phyloP scores from a whole-genome alignment of 306 rosid species.

The Cucumis melo region DNA sequence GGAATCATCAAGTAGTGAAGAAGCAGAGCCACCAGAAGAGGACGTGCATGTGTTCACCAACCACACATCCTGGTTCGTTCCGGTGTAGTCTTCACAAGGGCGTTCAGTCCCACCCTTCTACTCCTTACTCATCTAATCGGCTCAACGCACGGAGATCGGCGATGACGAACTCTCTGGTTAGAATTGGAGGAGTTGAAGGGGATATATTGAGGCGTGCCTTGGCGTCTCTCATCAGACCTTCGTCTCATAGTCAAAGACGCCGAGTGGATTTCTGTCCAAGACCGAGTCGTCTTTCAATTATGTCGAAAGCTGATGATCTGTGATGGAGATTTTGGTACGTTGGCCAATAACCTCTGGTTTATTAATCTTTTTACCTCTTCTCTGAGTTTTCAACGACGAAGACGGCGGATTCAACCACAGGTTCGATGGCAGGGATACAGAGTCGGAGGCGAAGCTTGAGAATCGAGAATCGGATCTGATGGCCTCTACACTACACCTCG shows the following conservation, averaged over 20 bases:
- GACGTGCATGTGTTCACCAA: constrained; percentile 49
- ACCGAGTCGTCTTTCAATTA: constrained; percentile 38
- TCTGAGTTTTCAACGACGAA: constrained; percentile 2
- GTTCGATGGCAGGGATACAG: not conserved
- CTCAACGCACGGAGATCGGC: constrained; percentile 41
- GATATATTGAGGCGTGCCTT: constrained; percentile 34
- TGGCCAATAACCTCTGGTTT: not conserved
- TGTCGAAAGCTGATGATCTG: constrained; percentile 24
- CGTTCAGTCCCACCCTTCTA: constrained; percentile 1
- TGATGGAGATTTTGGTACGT: constrained; percentile 7
- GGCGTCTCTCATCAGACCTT: constrained; percentile 33
- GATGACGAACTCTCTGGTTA: constrained; percentile 54
- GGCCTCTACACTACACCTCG: not conserved
- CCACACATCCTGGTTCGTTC: constrained; percentile 63
- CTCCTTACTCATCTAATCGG: constrained; percentile 20
- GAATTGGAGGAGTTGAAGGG: constrained; percentile 52
- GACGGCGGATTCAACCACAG: constrained; percentile 2
- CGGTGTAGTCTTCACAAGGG: constrained; percentile 51
- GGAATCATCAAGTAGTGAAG: constrained; percentile 4
- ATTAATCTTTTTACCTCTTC: constrained; percentile 6
- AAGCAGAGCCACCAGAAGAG: constrained; percentile 24
- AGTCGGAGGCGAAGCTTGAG: not conserved
- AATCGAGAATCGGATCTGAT: not conserved
- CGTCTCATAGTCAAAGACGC: constrained; percentile 39
- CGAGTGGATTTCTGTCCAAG: constrained; percentile 40